Evolutionary conservation across 2,329 filamentous ascomycete genomes (phyloP).

Genomic region (Verticillium albo-atrum): DNA sequence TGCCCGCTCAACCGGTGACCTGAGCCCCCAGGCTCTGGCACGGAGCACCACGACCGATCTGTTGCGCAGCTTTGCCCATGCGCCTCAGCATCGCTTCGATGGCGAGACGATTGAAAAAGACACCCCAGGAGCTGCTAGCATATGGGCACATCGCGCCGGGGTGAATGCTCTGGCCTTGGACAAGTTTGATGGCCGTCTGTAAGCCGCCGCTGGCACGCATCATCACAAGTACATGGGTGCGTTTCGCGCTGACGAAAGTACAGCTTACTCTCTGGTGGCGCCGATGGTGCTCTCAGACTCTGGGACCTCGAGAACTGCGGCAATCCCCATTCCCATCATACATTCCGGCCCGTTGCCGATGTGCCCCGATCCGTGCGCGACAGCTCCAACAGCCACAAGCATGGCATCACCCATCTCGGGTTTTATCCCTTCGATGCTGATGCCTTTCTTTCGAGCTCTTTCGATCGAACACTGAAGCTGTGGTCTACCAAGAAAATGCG

Average conservation of each 20-base stretch:
- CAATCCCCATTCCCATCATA: slow-evolving; percentile 38
- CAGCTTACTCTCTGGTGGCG: slow-evolving; percentile 78
- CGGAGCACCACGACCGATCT: slow-evolving; percentile 61
- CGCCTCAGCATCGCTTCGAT: slow-evolving; percentile 65
- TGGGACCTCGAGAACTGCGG: slow-evolving; percentile 74
- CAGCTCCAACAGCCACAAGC: slow-evolving; percentile 45
- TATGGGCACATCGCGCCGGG: slow-evolving; percentile 70
- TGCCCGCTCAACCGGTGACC: slow-evolving; percentile 67
- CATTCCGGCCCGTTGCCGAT: slow-evolving; percentile 49
- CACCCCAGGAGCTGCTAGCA: background rate
- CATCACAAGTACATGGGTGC: background rate
- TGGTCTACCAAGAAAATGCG: slow-evolving; percentile 63
- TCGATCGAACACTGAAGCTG: slow-evolving; percentile 72
- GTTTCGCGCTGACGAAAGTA: background rate
- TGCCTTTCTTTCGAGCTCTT: slow-evolving; percentile 73
- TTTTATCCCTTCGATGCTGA: slow-evolving; percentile 77
- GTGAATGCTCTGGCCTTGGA: slow-evolving; percentile 79
- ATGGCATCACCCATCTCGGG: slow-evolving; percentile 69
- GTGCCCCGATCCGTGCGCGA: slow-evolving; percentile 37
- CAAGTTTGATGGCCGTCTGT: slow-evolving; percentile 74
- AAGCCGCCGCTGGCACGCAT: slow-evolving; percentile 19
- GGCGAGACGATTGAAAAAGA: slow-evolving; percentile 32
- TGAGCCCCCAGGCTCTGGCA: slow-evolving; percentile 60
- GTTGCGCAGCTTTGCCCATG: slow-evolving; percentile 64
- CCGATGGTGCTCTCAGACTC: slow-evolving; percentile 76